Percentiles rank a stretch among this genome's conserved stretches.
phyloP scores from a whole-genome alignment of 2,329 filamentous ascomycete species.

The Phoma sp. region DNA sequence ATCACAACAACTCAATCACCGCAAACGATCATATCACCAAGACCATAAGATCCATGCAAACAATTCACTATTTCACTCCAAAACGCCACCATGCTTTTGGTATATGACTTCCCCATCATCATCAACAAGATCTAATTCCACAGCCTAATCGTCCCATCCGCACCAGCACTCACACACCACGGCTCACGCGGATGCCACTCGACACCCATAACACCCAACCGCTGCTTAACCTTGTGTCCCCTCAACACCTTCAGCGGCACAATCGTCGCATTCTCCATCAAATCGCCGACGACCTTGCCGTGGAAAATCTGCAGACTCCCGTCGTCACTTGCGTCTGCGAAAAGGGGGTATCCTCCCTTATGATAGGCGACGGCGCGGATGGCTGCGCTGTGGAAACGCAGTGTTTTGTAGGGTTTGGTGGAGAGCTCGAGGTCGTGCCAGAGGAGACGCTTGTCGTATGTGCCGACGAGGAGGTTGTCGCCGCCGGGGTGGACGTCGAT shows the following conservation, averaged over 20 bases:
- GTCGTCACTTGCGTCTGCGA: constrained; percentile 94
- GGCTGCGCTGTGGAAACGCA: constrained; percentile 92
- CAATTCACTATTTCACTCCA: no score
- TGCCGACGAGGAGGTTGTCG: constrained; percentile 92
- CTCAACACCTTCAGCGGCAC: constrained; percentile 93
- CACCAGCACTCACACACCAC: constrained; percentile 93
- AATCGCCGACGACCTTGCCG: constrained; percentile 90
- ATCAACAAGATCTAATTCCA: constrained; percentile 69
- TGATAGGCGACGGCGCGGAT: constrained; percentile 92
- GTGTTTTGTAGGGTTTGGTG: constrained; percentile 89
- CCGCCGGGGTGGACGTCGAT: constrained; percentile 94
- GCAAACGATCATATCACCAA: no score
- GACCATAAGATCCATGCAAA: no score
- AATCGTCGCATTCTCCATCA: constrained; percentile 96
- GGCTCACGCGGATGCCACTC: constrained; percentile 96
- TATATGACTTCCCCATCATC: not conserved
- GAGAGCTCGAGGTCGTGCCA: constrained; percentile 98
- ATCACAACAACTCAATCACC: no score
- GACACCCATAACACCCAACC: constrained; percentile 89
- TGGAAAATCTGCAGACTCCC: constrained; percentile 96
- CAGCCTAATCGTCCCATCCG: constrained; percentile 88
- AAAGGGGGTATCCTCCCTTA: constrained; percentile 77
- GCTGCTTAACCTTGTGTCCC: constrained; percentile 85
- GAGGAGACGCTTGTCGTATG: constrained; percentile 89
- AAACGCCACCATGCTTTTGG: not conserved